Evolutionary conservation across 1,139 yeast genomes (phyloP).

Genomic region (Sugiyamaella xylanicola): DNA sequence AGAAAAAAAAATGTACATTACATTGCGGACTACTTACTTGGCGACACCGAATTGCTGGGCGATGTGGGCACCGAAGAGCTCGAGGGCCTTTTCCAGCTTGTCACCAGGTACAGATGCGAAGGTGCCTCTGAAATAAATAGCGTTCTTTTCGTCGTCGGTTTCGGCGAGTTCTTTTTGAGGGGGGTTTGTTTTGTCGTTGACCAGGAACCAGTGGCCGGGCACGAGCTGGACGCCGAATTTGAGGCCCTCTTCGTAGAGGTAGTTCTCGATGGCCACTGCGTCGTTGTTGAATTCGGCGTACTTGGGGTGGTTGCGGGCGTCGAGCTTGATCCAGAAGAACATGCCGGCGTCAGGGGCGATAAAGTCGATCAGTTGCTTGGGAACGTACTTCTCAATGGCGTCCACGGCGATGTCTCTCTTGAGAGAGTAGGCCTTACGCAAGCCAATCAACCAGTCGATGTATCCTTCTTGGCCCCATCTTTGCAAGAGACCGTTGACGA

Average conservation of each 20-base stretch:
- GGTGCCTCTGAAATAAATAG: slow-evolving; percentile 83
- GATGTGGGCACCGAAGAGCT: slow-evolving; percentile 64
- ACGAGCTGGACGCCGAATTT: slow-evolving; percentile 71
- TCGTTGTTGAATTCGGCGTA: slow-evolving; percentile 57
- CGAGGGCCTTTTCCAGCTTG: slow-evolving; percentile 59
- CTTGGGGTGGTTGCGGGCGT: slow-evolving; percentile 78
- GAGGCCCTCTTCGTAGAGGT: slow-evolving; percentile 65
- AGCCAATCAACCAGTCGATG: slow-evolving; percentile 84
- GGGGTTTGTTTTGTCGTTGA: slow-evolving; percentile 46
- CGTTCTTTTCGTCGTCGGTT: slow-evolving; percentile 39
- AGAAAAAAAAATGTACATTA: slow-evolving; percentile 2
- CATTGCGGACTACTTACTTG: slow-evolving; percentile 18
- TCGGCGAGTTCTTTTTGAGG: slow-evolving; percentile 48
- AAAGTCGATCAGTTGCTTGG: slow-evolving; percentile 56
- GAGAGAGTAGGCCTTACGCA: slow-evolving; percentile 77
- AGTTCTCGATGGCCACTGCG: slow-evolving; percentile 61
- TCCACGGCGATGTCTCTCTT: slow-evolving; percentile 80
- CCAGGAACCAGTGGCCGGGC: slow-evolving; percentile 89
- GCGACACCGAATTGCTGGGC: slow-evolving; percentile 40
- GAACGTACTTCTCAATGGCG: slow-evolving; percentile 62
- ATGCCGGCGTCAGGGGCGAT: slow-evolving; percentile 89
- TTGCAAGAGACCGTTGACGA: slow-evolving; percentile 62
- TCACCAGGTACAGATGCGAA: slow-evolving; percentile 81
- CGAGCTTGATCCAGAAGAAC: slow-evolving; percentile 81
- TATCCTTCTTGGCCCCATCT: slow-evolving; percentile 78